Base-by-base conservation (phyloP, 768 basidiomycete genomes). In the Rhodotorula toruloides region DNA sequence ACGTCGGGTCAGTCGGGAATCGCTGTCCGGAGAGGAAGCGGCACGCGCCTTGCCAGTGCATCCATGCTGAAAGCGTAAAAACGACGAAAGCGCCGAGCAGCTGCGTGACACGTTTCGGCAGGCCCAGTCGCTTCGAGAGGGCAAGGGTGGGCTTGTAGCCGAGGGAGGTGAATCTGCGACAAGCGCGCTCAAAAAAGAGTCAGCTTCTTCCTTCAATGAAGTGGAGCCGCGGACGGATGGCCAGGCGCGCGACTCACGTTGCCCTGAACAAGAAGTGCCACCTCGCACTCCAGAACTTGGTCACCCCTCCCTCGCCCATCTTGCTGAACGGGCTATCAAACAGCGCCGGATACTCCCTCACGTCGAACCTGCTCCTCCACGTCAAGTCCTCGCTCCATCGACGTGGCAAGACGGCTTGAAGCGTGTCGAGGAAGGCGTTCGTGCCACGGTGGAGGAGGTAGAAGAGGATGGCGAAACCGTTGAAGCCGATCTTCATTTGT, bases 401-500 rank as follows among this genome's bases (percentile, higher is more conserved):
- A 14, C 34, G 13, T 13, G 57, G 56, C 27, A 39, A 4, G n/a
- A 16, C 39, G 19, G 27, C 29, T 22, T 48, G 59, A 25, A 66
- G 39, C 17, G 21, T 25, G 22, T 46, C 60, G 34, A 67, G 49
- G 12, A 52, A 34, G 19, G 55, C 19, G 54, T 67, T 67, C 8
- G 50, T 50, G 34, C 10, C 27, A n/a, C 47, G 21, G 22, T 61
- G 42, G 11, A 44, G 31, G 22, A 46, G 25, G 11, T 48, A 46
- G 37, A 65, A 62, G 14, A 22, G 31, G 31, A 70, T 19, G n/a
- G 40, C 36, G 32, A 37, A 32, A 8, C 60, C 63, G 22, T 14
- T 14, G 56, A 58, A 61, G 4, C 68, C 68, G 27, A 70, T 32
- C 10, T 58, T n/a, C 63, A 70, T 70, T n/a, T 70, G 63, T 7